phyloP scores from a whole-genome alignment of 352 stramenopile species.

The Globisporangium spiculum region DNA sequence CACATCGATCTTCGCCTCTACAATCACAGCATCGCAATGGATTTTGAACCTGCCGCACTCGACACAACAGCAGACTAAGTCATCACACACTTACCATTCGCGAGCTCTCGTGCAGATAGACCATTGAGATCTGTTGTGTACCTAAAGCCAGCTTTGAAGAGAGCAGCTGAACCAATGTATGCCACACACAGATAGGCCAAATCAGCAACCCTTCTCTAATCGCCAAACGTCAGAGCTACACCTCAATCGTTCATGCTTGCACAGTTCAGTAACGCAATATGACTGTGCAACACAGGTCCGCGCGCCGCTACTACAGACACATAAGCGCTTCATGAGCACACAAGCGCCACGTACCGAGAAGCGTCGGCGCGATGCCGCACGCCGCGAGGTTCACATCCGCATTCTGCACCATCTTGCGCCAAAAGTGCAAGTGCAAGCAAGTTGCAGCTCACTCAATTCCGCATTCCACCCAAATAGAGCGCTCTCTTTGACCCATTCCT shows the following conservation, averaged over 20 bases:
- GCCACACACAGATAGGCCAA: not conserved
- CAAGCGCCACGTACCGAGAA: constrained; percentile 36
- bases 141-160: constrained; percentile 62
- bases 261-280: not conserved
- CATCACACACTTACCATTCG: constrained; percentile 32
- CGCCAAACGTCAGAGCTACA: not conserved
- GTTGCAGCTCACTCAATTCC: not conserved
- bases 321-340: not conserved
- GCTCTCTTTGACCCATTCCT: not conserved
- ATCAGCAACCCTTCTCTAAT: not conserved
- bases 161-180: constrained; percentile 31
- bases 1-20: constrained; percentile 41
- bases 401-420: constrained; percentile 14
- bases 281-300: not conserved
- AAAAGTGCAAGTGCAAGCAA: not conserved
- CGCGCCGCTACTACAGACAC: not conserved
- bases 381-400: constrained; percentile 39
- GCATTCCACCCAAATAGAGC: constrained; percentile 7
- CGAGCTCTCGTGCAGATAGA: constrained; percentile 51
- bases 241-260: not conserved
- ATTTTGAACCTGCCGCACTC: not conserved
- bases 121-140: constrained; percentile 50
- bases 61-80: not conserved
- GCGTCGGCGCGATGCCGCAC: constrained; percentile 55
- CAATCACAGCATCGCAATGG: not conserved